Conservation (phyloP, 345 rosid genomes). For the Hevea brasiliensis region DNA sequence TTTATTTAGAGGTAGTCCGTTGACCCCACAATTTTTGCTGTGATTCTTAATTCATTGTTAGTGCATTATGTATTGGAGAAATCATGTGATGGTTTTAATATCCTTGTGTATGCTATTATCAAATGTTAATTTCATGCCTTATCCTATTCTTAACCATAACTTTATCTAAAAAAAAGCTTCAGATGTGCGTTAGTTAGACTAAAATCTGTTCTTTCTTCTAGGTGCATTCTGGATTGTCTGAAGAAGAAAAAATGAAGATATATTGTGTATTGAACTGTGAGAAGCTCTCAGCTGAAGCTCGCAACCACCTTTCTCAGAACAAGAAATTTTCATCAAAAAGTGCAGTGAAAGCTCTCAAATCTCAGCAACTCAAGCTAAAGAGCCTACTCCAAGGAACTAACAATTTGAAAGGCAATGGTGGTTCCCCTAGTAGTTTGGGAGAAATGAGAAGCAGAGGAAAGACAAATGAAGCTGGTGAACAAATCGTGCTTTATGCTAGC, state of each 20-base stretch:
- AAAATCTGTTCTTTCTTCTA: constrained; percentile 23
- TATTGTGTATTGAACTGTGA: constrained; percentile 55
- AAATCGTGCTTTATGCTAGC: constrained; percentile 46
- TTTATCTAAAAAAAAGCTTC: too few relatives aligned
- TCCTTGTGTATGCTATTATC: not conserved
- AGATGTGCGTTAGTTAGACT: too few relatives aligned
- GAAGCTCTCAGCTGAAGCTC: constrained; percentile 64
- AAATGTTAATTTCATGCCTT: not conserved
- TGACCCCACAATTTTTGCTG: constrained; percentile 8
- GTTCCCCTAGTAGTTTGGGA: constrained; percentile 27
- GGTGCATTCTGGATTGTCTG: constrained; percentile 72
- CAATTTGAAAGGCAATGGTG: constrained; percentile 7
- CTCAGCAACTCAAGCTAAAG: constrained; percentile 52
- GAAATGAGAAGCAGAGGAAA: constrained; percentile 25
- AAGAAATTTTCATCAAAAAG: constrained; percentile 54
- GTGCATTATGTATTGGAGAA: not conserved
- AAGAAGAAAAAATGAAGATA: constrained; percentile 67
- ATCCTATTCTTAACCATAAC: too few relatives aligned
- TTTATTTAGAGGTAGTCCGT: constrained; percentile 72
- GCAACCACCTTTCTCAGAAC: constrained; percentile 59
- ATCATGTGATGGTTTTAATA: not conserved
- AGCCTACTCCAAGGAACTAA: constrained; percentile 34
- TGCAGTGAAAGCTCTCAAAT: constrained; percentile 39
- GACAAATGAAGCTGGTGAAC: constrained; percentile 29
- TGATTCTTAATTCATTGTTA: not conserved